A percentile compares a stretch with the other conserved stretches of the same genome.
Evolutionary conservation across 2,329 filamentous ascomycete species (phyloP).

Genomic region (Alternaria brassicae): DNA sequence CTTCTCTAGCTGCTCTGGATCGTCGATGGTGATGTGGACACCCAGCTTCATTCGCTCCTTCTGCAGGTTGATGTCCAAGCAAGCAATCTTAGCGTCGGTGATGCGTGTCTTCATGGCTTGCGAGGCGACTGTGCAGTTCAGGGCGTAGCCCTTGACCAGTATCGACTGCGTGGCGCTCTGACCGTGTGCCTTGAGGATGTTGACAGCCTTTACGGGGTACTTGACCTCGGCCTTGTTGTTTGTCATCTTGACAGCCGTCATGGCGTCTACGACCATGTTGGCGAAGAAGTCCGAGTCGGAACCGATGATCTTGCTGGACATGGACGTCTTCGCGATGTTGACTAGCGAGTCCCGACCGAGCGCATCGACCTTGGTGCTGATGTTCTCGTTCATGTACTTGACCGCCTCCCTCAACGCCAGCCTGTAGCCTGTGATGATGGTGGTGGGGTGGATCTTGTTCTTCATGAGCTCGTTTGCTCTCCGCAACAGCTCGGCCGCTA

Average conservation of each 20-base stretch:
- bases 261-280: slow-evolving; percentile 96
- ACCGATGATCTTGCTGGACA: slow-evolving; percentile 99
- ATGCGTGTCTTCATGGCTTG: slow-evolving; percentile 97
- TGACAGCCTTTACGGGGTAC: slow-evolving; percentile 98
- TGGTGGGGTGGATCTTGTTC: slow-evolving; percentile 99
- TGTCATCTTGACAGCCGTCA: slow-evolving; percentile 90
- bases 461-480: slow-evolving; percentile 98
- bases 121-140: slow-evolving; percentile 98
- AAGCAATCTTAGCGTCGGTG: slow-evolving; percentile 93
- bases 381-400: slow-evolving; percentile 98
- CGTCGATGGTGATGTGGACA: slow-evolving; percentile 97
- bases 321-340: slow-evolving; percentile 97
- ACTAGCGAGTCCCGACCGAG: slow-evolving; percentile 89
- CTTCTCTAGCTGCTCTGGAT: slow-evolving; percentile 96
- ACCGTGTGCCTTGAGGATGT: slow-evolving; percentile 97
- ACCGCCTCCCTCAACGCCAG: slow-evolving; percentile 94
- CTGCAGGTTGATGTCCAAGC: slow-evolving; percentile 96
- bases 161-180: slow-evolving; percentile 89
- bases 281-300: slow-evolving; percentile 95
- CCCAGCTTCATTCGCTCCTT: slow-evolving; percentile 99
- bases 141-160: slow-evolving; percentile 92
- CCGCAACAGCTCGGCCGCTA: slow-evolving; percentile 91
- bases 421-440: slow-evolving; percentile 98
- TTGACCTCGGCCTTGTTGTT: slow-evolving; percentile 91
- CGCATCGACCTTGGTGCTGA: slow-evolving; percentile 93